A percentile compares a stretch with the other conserved stretches of the same genome.
These are phyloP conservation scores for Spathaspora girioi DNA, from an alignment of 805 yeast genomes.

Conservation along the genomic window DNA sequence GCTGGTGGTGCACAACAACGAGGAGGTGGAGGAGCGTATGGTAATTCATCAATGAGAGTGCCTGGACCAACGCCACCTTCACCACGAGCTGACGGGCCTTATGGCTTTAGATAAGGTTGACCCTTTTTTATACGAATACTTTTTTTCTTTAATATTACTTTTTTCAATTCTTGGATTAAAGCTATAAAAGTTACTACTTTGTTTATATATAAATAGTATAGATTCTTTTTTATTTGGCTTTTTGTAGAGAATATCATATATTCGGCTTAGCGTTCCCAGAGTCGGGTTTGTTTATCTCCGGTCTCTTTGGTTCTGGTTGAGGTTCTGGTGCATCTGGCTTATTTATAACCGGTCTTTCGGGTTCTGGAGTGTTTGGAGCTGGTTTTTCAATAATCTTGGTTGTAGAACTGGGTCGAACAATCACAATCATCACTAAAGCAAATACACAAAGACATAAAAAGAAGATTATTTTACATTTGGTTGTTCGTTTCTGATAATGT, in stretches of 20 bases:
- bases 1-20: not conserved
- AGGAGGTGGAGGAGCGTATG: not conserved
- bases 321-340: not conserved
- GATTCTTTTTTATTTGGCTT: too few relatives aligned
- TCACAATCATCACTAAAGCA: slow-evolving; percentile 63
- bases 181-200: too few relatives aligned
- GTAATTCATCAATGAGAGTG: not conserved
- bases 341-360: not conserved
- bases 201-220: too few relatives aligned
- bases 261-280: not conserved
- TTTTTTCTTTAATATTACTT: not conserved
- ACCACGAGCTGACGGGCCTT: not conserved
- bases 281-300: too few relatives aligned
- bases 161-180: not conserved
- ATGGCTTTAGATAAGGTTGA: not conserved
- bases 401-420: slow-evolving; percentile 52
- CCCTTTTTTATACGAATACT: too few relatives aligned
- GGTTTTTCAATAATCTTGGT: slow-evolving; percentile 25
- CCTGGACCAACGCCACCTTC: not conserved
- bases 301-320: not conserved
- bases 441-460: slow-evolving; percentile 68
- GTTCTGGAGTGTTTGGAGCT: slow-evolving; percentile 1
- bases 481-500: slow-evolving; percentile 79
- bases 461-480: slow-evolving; percentile 84
- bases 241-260: not conserved